Conservation (phyloP, 106 monocot genomes). For the Alisma plantagoaquatica region DNA sequence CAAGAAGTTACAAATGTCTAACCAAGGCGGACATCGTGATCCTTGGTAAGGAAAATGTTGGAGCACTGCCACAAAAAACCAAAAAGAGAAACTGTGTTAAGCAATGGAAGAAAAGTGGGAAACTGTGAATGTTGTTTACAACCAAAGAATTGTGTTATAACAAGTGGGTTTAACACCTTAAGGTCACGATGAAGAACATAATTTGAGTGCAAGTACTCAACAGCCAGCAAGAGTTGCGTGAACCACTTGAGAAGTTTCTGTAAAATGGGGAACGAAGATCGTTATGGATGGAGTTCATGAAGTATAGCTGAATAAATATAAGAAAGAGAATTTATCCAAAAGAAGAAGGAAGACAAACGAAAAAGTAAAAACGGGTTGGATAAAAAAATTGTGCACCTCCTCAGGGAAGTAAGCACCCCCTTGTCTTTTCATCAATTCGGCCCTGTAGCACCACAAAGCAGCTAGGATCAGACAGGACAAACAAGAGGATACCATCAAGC, state of each 20-base stretch:
- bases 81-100: neutral
- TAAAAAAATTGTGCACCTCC: conserved; percentile 40
- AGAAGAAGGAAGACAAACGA: neutral
- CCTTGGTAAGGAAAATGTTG: conserved; percentile 97
- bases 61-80: conserved; percentile 61
- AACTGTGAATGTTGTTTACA: neutral
- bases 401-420: conserved; percentile 76
- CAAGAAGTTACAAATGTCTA: conserved; percentile 10
- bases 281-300: too few species aligned
- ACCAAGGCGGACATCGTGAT: conserved; percentile 93
- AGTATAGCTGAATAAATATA: too few species aligned
- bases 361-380: neutral
- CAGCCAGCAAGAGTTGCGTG: conserved; percentile 72
- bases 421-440: conserved; percentile 75
- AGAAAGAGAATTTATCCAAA: neutral
- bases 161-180: too few species aligned
- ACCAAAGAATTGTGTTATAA: too few species aligned
- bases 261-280: too few species aligned
- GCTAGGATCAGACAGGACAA: neutral
- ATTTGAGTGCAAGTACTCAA: conserved; percentile 97
- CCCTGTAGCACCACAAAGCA: too few species aligned
- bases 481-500: neutral
- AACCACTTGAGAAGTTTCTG: conserved; percentile 99
- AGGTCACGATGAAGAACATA: conserved; percentile 95
- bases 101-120: neutral